Evolutionary conservation across 805 yeast genomes (phyloP).

Genomic region (Sugiyamaella americana): DNA sequence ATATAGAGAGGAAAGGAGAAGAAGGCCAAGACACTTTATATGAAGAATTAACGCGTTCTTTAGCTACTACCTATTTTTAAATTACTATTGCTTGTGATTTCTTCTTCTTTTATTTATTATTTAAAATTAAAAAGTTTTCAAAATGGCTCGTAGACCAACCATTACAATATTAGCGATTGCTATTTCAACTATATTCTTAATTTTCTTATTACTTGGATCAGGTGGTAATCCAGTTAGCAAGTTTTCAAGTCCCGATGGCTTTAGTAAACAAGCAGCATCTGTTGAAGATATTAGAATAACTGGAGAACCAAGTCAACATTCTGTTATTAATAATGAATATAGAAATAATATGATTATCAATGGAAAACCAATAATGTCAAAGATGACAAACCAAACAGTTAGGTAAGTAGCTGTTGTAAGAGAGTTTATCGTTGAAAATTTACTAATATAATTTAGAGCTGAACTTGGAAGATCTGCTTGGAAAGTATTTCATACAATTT

Average conservation of each 20-base stretch:
- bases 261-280: slow-evolving; percentile 7
- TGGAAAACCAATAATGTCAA: slow-evolving; percentile 73
- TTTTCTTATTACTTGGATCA: slow-evolving; percentile 8
- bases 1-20: too few species aligned
- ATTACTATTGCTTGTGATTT: too few species aligned
- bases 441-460: slow-evolving; percentile 36
- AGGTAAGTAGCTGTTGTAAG: neutral
- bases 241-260: neutral
- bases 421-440: slow-evolving; percentile 6
- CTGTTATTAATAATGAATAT: neutral
- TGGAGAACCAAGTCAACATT: neutral
- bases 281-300: slow-evolving; percentile 11
- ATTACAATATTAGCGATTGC: slow-evolving; percentile 14
- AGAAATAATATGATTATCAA: slow-evolving; percentile 5
- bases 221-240: neutral
- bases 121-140: neutral
- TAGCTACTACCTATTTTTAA: too few species aligned
- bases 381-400: slow-evolving; percentile 80
- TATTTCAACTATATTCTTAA: slow-evolving; percentile 9
- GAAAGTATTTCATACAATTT: slow-evolving; percentile 84
- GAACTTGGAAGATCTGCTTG: slow-evolving; percentile 89
- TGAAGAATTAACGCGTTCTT: too few species aligned
- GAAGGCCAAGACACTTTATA: too few species aligned
- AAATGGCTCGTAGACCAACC: slow-evolving; percentile 16
- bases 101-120: too few species aligned